Base-by-base conservation (phyloP, 2,329 filamentous ascomycete genomes). In the Xylaria sp. region DNA sequence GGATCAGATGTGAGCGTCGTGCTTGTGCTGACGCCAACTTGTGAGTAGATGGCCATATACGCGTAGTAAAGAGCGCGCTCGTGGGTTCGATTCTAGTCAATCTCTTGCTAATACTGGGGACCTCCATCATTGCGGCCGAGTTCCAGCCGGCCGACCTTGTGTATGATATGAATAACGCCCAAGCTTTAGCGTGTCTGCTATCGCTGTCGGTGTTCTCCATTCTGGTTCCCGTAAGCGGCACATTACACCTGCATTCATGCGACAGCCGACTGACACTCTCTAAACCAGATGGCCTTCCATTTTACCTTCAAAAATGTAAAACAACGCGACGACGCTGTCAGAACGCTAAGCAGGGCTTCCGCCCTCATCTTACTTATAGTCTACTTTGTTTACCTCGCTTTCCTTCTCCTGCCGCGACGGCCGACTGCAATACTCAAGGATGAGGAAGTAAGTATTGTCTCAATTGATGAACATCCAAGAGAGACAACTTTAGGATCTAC, bases 81-180 rank as follows among this genome's bases (percentile, higher is more conserved):
- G 86, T 97, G 41, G 94, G 94, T 54, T 97, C 93, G 1, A 96
- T 97, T 75, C 82, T 97, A 73, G 91, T 93, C 73, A 97, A 97
- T 77, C 82, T 97, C 62, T 85, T 97, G 39, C 86, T 97, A 69
- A 97, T 97, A 77, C 82, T 97, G 74, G 94, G 94, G 76, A 97
- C 97, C 93, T 90, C 90, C 61, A 97, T 97, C 80, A 86, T 96
- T 57, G 61, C 66, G 15, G 66, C 61, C 18, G 66, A 69, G 50
- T 82, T 96, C 39, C 72, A 55, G n/a, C 63, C 44, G 63, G 63
- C 62, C 20, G 63, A 65, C 39, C 66, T 69, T 23, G 61, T 65
- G 41, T 62, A 66, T 20, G 58, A 69, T 20, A 69, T 69, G 63
- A 66, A 69, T 57, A 66, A 69, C 54, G 63, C 67, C 23, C 66